Evolutionary conservation across 2,329 filamentous ascomycete genomes (phyloP).

Genomic region (Xylariaceae sp.): DNA sequence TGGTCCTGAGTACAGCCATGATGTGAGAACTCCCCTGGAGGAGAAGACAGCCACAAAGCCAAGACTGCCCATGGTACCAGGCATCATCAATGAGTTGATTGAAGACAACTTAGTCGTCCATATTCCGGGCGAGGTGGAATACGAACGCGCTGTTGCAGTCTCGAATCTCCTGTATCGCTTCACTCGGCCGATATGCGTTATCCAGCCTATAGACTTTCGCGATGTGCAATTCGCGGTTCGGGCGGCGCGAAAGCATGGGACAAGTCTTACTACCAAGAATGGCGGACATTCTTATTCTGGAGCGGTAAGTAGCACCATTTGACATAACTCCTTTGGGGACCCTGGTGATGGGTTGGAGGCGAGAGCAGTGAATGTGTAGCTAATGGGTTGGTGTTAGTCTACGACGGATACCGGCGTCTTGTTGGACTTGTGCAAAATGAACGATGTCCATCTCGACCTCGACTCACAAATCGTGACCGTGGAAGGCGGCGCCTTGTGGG

Average conservation of each 20-base stretch:
- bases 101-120: neutral
- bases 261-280: slow-evolving; percentile 27
- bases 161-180: slow-evolving; percentile 28
- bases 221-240: slow-evolving; percentile 20
- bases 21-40: no score
- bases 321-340: no score
- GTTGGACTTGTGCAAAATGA: slow-evolving; percentile 31
- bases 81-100: neutral
- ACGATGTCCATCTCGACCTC: slow-evolving; percentile 23
- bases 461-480: slow-evolving; percentile 16
- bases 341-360: no score
- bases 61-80: neutral
- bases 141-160: slow-evolving; percentile 22
- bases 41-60: no score
- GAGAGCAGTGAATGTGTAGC: no score
- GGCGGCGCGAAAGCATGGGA: slow-evolving; percentile 1
- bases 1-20: no score
- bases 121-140: slow-evolving; percentile 10
- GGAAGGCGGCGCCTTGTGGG: slow-evolving; percentile 29
- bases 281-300: slow-evolving; percentile 32
- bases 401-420: slow-evolving; percentile 26
- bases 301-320: no score
- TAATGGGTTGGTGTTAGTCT: slow-evolving; percentile 14
- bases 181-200: slow-evolving; percentile 21
- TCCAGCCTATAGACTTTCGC: slow-evolving; percentile 16